A percentile compares a stretch with the other conserved stretches of the same genome.
These are phyloP conservation scores for Meira nashicola DNA, from an alignment of 1,284 basidiomycete genomes.

Conservation along the genomic window DNA sequence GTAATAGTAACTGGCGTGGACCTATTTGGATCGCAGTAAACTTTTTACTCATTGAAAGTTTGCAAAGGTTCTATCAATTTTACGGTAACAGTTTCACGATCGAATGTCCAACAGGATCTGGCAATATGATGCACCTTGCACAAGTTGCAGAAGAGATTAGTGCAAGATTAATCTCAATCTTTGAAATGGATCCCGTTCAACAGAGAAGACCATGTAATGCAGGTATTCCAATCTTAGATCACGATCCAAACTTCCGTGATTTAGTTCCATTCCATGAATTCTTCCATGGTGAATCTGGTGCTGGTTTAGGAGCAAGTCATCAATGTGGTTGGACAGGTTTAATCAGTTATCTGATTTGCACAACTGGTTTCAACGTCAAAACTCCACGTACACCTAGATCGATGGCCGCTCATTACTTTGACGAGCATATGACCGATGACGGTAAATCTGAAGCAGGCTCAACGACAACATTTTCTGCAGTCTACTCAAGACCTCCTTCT, in stretches of 20 bases:
- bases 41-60: constrained; percentile 77
- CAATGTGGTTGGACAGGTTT: constrained; percentile 82
- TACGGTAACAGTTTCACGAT: constrained; percentile 57
- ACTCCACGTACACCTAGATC: constrained; percentile 70
- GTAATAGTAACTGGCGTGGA: constrained; percentile 86
- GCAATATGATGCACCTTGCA: constrained; percentile 71
- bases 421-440: constrained; percentile 45
- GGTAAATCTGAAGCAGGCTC: constrained; percentile 35
- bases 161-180: constrained; percentile 93
- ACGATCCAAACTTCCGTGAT: constrained; percentile 92
- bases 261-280: constrained; percentile 96
- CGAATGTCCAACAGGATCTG: constrained; percentile 82
- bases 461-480: constrained; percentile 20
- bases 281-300: constrained; percentile 89
- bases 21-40: constrained; percentile 86
- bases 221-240: constrained; percentile 77
- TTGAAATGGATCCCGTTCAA: constrained; percentile 73
- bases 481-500: constrained; percentile 38
- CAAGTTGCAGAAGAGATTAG: constrained; percentile 93
- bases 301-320: constrained; percentile 83
- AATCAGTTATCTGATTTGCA: constrained; percentile 58
- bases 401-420: constrained; percentile 83
- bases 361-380: constrained; percentile 57
- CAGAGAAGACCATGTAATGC: constrained; percentile 86
- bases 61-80: constrained; percentile 79